Conservation (phyloP, 208 protist genomes). For the Endotrypanum monterogeii region DNA sequence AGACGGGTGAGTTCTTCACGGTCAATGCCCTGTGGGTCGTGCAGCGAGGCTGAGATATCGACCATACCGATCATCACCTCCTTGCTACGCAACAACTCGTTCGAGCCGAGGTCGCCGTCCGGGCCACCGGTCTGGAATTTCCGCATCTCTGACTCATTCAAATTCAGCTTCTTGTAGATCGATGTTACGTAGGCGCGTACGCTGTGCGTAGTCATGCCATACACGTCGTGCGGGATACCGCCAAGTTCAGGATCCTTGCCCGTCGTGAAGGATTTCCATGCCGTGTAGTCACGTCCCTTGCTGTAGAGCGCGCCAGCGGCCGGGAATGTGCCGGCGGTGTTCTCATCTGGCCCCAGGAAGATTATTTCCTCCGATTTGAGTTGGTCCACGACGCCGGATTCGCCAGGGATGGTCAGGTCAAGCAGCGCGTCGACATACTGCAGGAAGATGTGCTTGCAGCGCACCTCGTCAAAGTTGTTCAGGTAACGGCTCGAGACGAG, state of each 20-base stretch:
- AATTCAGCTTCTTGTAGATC: constrained; percentile 81
- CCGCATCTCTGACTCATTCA: constrained; percentile 88
- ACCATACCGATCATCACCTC: constrained; percentile 94
- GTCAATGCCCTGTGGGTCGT: constrained; percentile 93
- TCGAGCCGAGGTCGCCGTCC: constrained; percentile 96
- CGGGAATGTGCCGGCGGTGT: constrained; percentile 91
- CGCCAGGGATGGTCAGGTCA: constrained; percentile 88
- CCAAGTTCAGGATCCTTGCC: constrained; percentile 93
- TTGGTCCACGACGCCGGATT: constrained; percentile 81
- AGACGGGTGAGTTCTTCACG: constrained; percentile 87
- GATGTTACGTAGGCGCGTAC: constrained; percentile 94
- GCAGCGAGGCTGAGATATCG: constrained; percentile 94
- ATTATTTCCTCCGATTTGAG: constrained; percentile 91
- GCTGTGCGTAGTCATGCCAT: constrained; percentile 96
- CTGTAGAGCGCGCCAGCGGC: constrained; percentile 75
- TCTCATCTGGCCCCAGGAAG: constrained; percentile 96
- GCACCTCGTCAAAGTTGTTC: constrained; percentile 70
- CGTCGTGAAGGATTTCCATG: constrained; percentile 97
- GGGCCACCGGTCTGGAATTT: constrained; percentile 97
- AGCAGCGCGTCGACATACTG: constrained; percentile 95
- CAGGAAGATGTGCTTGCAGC: constrained; percentile 85
- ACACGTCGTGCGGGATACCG: constrained; percentile 96
- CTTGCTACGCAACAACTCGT: constrained; percentile 94
- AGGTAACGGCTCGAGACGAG: constrained; percentile 81
- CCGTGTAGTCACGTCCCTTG: constrained; percentile 81